Conservation (phyloP, 352 stramenopile genomes). For the Phytophthora pluvialis region DNA sequence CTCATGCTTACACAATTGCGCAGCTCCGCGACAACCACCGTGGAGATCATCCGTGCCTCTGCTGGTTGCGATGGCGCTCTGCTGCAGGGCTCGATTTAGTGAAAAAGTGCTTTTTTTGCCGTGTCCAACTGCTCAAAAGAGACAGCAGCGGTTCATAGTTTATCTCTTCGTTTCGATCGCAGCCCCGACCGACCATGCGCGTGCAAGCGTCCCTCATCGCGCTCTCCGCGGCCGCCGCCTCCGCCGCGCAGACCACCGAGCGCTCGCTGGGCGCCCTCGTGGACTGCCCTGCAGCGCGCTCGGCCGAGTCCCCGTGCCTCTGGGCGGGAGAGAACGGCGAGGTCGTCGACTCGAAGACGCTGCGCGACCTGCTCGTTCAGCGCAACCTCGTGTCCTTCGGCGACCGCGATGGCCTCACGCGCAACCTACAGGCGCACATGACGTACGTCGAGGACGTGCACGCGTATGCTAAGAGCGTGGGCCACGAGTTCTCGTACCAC, state of each 20-base stretch:
- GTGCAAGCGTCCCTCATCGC: conserved; percentile 30
- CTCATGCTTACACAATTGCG: not conserved
- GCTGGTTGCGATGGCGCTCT: too few relatives aligned
- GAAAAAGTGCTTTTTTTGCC: conserved; percentile 9
- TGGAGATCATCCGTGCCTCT: too few relatives aligned
- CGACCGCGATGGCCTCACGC: conserved; percentile 32
- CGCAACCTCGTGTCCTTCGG: conserved; percentile 36
- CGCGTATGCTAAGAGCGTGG: conserved; percentile 57
- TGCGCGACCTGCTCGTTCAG: conserved; percentile 59
- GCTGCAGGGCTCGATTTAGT: not conserved
- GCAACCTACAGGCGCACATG: conserved; percentile 80
- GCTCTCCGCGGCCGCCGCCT: conserved; percentile 20
- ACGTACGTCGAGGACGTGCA: conserved; percentile 80
- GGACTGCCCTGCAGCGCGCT: conserved; percentile 37
- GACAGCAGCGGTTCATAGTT: conserved; percentile 21
- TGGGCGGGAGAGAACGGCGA: conserved; percentile 60
- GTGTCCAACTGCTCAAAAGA: conserved; percentile 20
- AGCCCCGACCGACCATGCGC: conserved; percentile 17
- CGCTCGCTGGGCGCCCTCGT: conserved; percentile 62
- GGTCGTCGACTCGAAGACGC: conserved; percentile 43
- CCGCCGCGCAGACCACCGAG: conserved; percentile 9
- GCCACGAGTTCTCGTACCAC: conserved; percentile 67
- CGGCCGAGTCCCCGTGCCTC: conserved; percentile 45
- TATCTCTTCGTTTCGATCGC: conserved; percentile 2
- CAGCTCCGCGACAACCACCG: too few relatives aligned